Evolutionary conservation across 495 filamentous ascomycete genomes (phyloP), one percentile per base, ranked within the genome.

Genomic region (Astrothelium subdiscretum): DNA sequence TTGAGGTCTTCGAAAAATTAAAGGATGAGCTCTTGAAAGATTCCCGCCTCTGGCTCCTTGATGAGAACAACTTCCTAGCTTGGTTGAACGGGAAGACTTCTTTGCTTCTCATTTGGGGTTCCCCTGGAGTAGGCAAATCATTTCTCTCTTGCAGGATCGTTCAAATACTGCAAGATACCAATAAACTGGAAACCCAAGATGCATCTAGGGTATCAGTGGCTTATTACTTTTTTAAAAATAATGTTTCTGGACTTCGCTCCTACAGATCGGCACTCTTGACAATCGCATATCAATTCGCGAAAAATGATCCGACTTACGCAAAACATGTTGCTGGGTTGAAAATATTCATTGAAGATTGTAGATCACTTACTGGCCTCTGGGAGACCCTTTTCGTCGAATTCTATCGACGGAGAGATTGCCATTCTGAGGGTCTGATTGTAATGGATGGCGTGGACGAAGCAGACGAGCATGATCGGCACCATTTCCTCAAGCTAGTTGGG

Each of bases 1-100:
- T 67, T 32, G 71, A 74, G 35, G 61, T 63, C 57, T 74, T 66
- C 42, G 63, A 68, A 22, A 67, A 69, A 60, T 73, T 74, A 59
- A 65, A 59, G 11, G 67, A 63, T 40, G 61, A 65, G 12, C 63
- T 70, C 2, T 62, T 74, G 11, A 66, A 65, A 8, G 69, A 69
- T 0, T 75, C 75, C 2, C 74, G 72, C 5, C 68, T 72, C 61
- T 77, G 75, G 75, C 60, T 77, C 12, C 60, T 61, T 4, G 40
- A 48, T 3, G 42, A 48, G 18, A 10, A 20, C 20, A 10, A 18
- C 18, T 48, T 48, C 18, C 42, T 18, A 20, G 13, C 18, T n/a
- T 48, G 42, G 42, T 11, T 48, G 20, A 20, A 48, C 42, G 18
- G 18, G 20, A 20, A 4, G 11, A 10, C 20, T 3, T n/a, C 42